Conservation (phyloP, 306 rosid genomes). For the Pterocarpus macrocarpus region DNA sequence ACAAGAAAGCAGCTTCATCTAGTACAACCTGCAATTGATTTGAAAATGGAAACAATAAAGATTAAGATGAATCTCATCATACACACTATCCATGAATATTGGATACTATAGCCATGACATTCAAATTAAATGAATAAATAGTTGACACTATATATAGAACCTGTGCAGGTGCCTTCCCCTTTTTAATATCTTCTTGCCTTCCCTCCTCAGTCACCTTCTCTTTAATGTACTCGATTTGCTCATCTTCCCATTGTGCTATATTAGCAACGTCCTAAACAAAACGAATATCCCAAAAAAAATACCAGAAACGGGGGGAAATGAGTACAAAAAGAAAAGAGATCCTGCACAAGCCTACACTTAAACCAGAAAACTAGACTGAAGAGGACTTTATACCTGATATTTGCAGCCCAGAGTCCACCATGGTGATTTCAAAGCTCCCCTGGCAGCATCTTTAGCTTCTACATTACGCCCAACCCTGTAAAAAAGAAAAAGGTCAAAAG, state of each 20-base stretch:
- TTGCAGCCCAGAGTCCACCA: constrained; percentile 99
- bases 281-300: constrained; percentile 25
- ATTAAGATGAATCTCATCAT: not conserved
- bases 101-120: not conserved
- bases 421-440: constrained; percentile 91
- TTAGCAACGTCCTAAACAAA: constrained; percentile 80
- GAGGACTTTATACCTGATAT: constrained; percentile 60
- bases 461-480: constrained; percentile 79
- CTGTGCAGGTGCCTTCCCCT: constrained; percentile 92
- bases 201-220: constrained; percentile 94
- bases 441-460: constrained; percentile 96
- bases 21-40: constrained; percentile 70
- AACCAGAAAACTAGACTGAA: constrained; percentile 36
- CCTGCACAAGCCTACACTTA: not conserved
- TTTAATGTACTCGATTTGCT: constrained; percentile 89
- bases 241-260: constrained; percentile 96
- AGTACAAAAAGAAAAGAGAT: constrained; percentile 20
- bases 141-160: constrained; percentile 48
- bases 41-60: not conserved
- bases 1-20: constrained; percentile 91
- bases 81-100: not conserved
- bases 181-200: constrained; percentile 81
- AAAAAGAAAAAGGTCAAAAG: not conserved
- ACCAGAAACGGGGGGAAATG: not conserved
- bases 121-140: constrained; percentile 14